These are phyloP conservation scores for Helianthus tuberosus DNA, from an alignment of 129 eudicot species.

Conservation along the genomic window DNA sequence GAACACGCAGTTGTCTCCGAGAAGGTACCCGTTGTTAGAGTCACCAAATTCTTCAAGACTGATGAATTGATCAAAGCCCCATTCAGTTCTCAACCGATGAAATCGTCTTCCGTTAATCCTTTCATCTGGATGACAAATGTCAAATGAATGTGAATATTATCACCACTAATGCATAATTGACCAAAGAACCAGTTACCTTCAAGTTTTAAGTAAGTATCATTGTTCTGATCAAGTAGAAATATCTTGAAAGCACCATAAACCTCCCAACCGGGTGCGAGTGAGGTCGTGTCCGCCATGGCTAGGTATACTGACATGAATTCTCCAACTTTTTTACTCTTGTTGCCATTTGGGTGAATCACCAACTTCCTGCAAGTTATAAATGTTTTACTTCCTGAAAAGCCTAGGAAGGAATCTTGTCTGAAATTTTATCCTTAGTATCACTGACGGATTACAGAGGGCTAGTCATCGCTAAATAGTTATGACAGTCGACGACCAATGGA, in stretches of 20 bases:
- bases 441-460: too few relatives aligned
- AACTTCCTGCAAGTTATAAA: constrained; percentile 51
- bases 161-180: not conserved
- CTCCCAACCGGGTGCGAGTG: constrained; percentile 57
- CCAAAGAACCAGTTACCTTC: constrained; percentile 39
- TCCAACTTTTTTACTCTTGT: constrained; percentile 40
- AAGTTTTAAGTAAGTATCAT: constrained; percentile 50
- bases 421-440: too few relatives aligned
- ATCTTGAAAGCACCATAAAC: constrained; percentile 47
- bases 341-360: constrained; percentile 61
- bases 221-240: constrained; percentile 62
- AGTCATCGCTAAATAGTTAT: too few relatives aligned
- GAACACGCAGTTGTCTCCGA: constrained; percentile 54
- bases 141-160: too few relatives aligned
- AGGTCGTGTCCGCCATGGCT: constrained; percentile 32
- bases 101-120: constrained; percentile 53
- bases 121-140: constrained; percentile 29
- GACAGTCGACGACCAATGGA: too few relatives aligned
- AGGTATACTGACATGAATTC: constrained; percentile 60
- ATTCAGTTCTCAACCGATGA: constrained; percentile 48
- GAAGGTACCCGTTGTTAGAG: constrained; percentile 50
- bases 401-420: too few relatives aligned
- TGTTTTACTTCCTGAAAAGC: not conserved
- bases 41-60: constrained; percentile 44
- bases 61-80: constrained; percentile 63